These are phyloP conservation scores for Diaporthe sp. DNA, from an alignment of 2,329 filamentous ascomycete genomes.

Conservation along the genomic window DNA sequence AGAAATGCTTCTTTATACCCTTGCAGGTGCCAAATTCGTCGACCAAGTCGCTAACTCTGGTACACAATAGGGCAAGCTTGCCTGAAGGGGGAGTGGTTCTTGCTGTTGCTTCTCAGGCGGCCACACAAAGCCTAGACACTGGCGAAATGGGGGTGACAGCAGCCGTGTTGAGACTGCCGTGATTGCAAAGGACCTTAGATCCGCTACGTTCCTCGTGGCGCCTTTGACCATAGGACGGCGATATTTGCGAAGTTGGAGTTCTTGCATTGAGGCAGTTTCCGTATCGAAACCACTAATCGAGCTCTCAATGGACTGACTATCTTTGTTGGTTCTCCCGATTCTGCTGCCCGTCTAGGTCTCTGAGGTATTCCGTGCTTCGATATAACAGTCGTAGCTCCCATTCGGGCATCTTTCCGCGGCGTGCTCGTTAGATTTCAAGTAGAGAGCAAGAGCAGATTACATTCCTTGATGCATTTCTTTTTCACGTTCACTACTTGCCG, in stretches of 20 bases:
- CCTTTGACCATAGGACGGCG: not conserved
- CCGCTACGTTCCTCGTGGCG: no score
- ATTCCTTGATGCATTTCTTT: not conserved
- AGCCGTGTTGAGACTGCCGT: not conserved
- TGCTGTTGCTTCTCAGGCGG: not conserved
- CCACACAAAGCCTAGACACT: not conserved
- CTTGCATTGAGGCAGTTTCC: not conserved
- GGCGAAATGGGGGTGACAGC: not conserved
- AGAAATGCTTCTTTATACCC: not conserved
- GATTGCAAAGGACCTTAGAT: not conserved
- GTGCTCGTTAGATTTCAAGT: not conserved
- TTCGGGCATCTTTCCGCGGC: not conserved
- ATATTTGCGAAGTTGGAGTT: not conserved
- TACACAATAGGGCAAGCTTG: slow-evolving; percentile 13
- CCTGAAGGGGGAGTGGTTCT: not conserved
- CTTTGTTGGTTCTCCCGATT: not conserved
- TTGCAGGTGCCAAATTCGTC: not conserved
- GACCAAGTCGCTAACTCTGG: not conserved
- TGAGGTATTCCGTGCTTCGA: not conserved
- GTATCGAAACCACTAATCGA: not conserved
- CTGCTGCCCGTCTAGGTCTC: not conserved
- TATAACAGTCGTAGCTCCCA: not conserved
- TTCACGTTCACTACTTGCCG: not conserved
- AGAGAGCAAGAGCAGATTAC: not conserved
- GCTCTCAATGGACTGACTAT: not conserved